Conservation (phyloP, 148 eudicot species). For the Rhododendron ferrugineum region DNA sequence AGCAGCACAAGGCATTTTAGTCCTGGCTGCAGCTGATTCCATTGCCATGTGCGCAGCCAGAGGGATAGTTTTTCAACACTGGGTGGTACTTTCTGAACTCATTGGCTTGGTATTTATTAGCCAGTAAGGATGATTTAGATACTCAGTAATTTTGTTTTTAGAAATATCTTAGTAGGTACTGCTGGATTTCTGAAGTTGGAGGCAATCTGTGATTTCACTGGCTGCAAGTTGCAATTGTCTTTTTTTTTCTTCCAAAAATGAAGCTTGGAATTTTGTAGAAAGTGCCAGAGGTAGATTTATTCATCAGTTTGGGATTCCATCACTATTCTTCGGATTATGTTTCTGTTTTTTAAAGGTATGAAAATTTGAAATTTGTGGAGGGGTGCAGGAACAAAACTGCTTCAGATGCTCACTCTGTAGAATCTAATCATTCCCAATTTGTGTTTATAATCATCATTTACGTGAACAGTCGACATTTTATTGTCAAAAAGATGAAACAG, state of each 20-base stretch:
- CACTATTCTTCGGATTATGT: not conserved
- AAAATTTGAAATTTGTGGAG: not conserved
- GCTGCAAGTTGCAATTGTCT: not conserved
- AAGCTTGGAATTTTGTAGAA: not conserved
- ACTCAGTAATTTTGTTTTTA: not conserved
- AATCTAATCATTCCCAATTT: not conserved
- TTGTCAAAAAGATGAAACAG: not conserved
- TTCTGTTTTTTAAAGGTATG: not conserved
- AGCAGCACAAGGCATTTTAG: constrained; percentile 9
- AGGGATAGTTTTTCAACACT: not conserved
- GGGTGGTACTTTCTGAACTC: not conserved
- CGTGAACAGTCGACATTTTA: not conserved
- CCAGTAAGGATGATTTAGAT: not conserved
- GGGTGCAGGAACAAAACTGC: not conserved
- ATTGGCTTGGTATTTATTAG: constrained; percentile 1
- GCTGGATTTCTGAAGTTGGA: not conserved
- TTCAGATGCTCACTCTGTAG: not conserved
- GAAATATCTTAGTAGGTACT: not conserved
- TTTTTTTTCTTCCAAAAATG: not conserved
- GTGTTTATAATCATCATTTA: not conserved
- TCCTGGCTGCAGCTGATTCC: not conserved
- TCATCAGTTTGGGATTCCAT: not conserved
- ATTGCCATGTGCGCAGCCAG: not conserved
- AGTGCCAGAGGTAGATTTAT: not conserved
- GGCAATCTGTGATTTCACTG: constrained; percentile 1